phyloP scores from a whole-genome alignment of 2,329 filamentous ascomycete species.

The Corinectria fuckeliana region DNA sequence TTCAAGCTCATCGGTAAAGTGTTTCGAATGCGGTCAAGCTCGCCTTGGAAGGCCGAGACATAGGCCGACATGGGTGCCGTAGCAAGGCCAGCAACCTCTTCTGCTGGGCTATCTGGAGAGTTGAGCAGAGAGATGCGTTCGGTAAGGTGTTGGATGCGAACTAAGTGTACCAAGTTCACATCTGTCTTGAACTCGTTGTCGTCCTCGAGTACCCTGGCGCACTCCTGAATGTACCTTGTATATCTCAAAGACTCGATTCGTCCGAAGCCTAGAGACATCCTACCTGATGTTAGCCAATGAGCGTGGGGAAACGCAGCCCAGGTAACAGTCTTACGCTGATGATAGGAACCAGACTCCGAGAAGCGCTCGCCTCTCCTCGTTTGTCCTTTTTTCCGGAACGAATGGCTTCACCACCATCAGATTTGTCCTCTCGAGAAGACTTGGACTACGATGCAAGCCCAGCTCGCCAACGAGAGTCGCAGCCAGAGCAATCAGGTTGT shows the following conservation, averaged over 20 bases:
- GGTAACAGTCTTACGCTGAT: conserved; percentile 51
- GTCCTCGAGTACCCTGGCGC: conserved; percentile 53
- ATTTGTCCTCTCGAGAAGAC: conserved; percentile 49
- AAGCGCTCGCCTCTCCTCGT: conserved; percentile 60
- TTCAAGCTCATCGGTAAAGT: conserved; percentile 45
- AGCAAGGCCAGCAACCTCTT: conserved; percentile 43
- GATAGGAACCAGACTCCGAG: conserved; percentile 62
- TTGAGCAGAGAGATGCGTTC: conserved; percentile 56
- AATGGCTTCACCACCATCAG: conserved; percentile 51
- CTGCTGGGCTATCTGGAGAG: conserved; percentile 43
- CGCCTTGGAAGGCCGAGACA: conserved; percentile 52
- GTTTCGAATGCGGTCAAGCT: conserved; percentile 51
- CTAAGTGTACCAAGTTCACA: conserved; percentile 51
- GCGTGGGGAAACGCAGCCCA: neutral
- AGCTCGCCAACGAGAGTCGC: conserved; percentile 55
- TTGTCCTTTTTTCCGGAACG: conserved; percentile 48
- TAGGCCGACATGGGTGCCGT: conserved; percentile 53
- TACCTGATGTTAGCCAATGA: conserved; percentile 29
- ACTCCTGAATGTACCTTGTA: conserved; percentile 59
- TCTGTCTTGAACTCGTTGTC: conserved; percentile 56
- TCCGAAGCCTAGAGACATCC: conserved; percentile 50
- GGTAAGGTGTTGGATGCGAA: conserved; percentile 57
- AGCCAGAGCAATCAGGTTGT: conserved; percentile 57
- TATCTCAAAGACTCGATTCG: conserved; percentile 58
- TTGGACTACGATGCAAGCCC: conserved; percentile 51